Conservation (phyloP, 306 rosid genomes). For the Glycine soja region DNA sequence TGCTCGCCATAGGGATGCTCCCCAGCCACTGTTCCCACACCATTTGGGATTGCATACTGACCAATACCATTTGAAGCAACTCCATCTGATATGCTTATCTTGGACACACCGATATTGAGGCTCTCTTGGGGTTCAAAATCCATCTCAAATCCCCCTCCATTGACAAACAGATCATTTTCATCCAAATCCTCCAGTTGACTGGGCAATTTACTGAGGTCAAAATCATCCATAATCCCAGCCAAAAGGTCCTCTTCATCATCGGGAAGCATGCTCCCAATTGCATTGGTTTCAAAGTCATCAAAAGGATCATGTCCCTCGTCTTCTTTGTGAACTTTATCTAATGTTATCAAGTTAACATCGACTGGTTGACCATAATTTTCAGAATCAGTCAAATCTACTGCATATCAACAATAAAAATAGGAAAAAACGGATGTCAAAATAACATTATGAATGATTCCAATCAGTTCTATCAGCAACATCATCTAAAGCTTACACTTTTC, state of each 20-base stretch:
- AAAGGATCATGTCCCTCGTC: conserved; percentile 61
- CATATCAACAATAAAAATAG: conserved; percentile 36
- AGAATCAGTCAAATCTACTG: conserved; percentile 71
- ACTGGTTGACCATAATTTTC: conserved; percentile 56
- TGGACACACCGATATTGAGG: conserved; percentile 65
- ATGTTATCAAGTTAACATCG: conserved; percentile 60
- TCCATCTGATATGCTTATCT: conserved; percentile 67
- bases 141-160: conserved; percentile 92
- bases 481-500: conserved; percentile 69
- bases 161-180: conserved; percentile 83
- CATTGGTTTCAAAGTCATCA: conserved; percentile 59
- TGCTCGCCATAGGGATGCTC: conserved; percentile 98
- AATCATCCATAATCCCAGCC: conserved; percentile 87
- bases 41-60: conserved; percentile 71
- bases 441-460: conserved; percentile 33
- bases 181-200: conserved; percentile 91
- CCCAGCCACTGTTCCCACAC: conserved; percentile 86
- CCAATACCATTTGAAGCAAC: conserved; percentile 64
- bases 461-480: neutral
- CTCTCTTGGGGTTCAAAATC: conserved; percentile 77
- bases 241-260: conserved; percentile 89
- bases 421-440: neutral
- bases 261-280: conserved; percentile 75
- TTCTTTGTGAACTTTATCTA: conserved; percentile 54
- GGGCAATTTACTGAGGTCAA: conserved; percentile 85